A percentile compares a stretch with the other conserved stretches of the same genome.
phyloP scores from a whole-genome alignment of 805 yeast species.

The Wickerhamomyces alni region DNA sequence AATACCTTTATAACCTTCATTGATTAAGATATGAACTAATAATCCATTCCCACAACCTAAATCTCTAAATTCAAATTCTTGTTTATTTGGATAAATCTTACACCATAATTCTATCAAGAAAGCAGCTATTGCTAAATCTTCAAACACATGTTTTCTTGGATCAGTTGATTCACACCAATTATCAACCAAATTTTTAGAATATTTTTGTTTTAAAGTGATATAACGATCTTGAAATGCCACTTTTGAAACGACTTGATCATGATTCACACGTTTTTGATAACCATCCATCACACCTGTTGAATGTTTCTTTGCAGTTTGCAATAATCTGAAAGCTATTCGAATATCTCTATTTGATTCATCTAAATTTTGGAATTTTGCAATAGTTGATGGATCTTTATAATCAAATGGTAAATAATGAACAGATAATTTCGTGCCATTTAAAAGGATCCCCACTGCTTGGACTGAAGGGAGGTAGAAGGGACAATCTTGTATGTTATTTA shows the following conservation, averaged over 20 bases:
- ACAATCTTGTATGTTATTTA: constrained; percentile 47
- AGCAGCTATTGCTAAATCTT: constrained; percentile 93
- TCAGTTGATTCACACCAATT: constrained; percentile 93
- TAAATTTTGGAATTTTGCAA: constrained; percentile 25
- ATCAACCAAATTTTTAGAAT: constrained; percentile 68
- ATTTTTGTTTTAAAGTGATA: constrained; percentile 72
- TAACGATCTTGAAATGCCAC: constrained; percentile 80
- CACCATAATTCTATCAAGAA: constrained; percentile 85
- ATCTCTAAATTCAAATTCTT: constrained; percentile 70
- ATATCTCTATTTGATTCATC: constrained; percentile 55
- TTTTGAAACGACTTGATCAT: constrained; percentile 80
- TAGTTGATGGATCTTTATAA: constrained; percentile 21
- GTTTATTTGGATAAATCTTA: constrained; percentile 33
- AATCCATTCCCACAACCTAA: constrained; percentile 95
- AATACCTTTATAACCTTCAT: constrained; percentile 76
- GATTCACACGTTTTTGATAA: constrained; percentile 81
- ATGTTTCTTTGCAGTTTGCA: constrained; percentile 78
- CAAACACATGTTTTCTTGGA: constrained; percentile 93
- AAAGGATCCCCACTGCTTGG: constrained; percentile 66
- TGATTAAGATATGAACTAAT: constrained; percentile 62
- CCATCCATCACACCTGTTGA: constrained; percentile 80
- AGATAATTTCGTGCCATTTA: constrained; percentile 41
- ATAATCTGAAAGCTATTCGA: constrained; percentile 74
- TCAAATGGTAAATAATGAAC: constrained; percentile 70
- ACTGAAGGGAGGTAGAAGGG: constrained; percentile 93